Percentiles rank a stretch among this genome's conserved stretches.
Conservation (phyloP, 768 basidiomycete species). For the Paxillus ammoniavirescens region DNA sequence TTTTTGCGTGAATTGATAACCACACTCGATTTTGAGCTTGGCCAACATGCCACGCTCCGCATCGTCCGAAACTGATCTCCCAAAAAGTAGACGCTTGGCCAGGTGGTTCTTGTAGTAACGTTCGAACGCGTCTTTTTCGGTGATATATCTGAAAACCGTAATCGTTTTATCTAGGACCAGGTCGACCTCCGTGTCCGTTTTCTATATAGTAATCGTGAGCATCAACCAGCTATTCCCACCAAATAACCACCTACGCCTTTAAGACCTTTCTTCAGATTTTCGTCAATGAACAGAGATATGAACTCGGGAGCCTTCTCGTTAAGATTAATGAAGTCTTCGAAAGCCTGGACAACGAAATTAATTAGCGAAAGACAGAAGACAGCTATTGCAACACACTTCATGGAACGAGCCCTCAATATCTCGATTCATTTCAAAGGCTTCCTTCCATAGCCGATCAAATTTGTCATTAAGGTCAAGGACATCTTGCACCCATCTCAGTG, state of each 20-base stretch:
- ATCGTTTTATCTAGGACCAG: conserved; percentile 91
- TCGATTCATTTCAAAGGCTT: conserved; percentile 70
- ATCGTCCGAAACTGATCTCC: conserved; percentile 92
- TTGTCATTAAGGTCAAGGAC: conserved; percentile 90
- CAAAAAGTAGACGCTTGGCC: conserved; percentile 84
- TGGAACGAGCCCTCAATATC: conserved; percentile 80
- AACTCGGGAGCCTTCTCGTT: conserved; percentile 90
- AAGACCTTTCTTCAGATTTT: conserved; percentile 90
- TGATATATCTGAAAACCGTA: conserved; percentile 89
- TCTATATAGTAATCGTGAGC: conserved; percentile 45
- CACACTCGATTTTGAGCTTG: conserved; percentile 95
- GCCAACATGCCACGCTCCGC: conserved; percentile 97
- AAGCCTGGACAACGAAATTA: conserved; percentile 58
- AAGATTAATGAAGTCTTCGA: conserved; percentile 85
- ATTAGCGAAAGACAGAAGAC: conserved; percentile 1
- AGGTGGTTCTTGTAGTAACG: conserved; percentile 97
- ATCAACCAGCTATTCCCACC: not conserved
- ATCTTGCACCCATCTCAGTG: conserved; percentile 91
- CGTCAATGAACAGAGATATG: conserved; percentile 96
- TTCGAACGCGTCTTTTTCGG: conserved; percentile 97
- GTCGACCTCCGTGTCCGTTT: conserved; percentile 93
- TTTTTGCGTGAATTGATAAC: conserved; percentile 95
- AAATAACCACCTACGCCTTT: conserved; percentile 69
- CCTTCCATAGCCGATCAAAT: conserved; percentile 74
- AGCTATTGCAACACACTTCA: conserved; percentile 54